A percentile compares a stretch with the other conserved stretches of the same genome.
Conservation (phyloP, 805 yeast genomes). For the Metschnikowia henanensis region DNA sequence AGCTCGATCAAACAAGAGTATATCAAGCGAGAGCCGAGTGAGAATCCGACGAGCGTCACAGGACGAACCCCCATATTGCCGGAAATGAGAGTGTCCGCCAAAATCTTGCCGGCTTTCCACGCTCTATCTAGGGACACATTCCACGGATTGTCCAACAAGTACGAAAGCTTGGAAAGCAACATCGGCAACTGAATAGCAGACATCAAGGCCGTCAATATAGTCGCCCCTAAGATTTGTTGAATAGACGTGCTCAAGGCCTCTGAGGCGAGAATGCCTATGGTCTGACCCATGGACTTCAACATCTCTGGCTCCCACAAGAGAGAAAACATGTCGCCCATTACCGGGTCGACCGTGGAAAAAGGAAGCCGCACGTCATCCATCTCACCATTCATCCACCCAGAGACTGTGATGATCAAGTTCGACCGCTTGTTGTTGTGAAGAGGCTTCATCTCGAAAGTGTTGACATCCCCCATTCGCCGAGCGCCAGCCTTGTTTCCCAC, state of each 20-base stretch:
- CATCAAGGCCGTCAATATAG: conserved; percentile 86
- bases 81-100: conserved; percentile 87
- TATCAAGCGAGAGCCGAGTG: conserved; percentile 89
- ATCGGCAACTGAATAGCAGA: conserved; percentile 91
- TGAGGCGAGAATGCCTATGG: conserved; percentile 88
- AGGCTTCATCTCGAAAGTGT: conserved; percentile 92
- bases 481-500: conserved; percentile 87
- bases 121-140: conserved; percentile 95
- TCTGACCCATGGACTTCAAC: conserved; percentile 94
- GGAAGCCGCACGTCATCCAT: conserved; percentile 96
- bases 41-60: conserved; percentile 87
- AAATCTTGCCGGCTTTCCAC: conserved; percentile 89
- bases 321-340: conserved; percentile 94
- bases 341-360: conserved; percentile 94
- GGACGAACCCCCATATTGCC: conserved; percentile 93
- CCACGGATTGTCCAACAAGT: conserved; percentile 96
- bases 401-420: conserved; percentile 81
- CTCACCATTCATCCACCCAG: conserved; percentile 97
- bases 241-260: conserved; percentile 91
- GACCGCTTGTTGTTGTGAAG: conserved; percentile 88
- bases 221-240: conserved; percentile 93
- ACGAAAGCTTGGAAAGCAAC: conserved; percentile 85
- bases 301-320: conserved; percentile 98
- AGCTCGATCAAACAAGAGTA: conserved; percentile 87
- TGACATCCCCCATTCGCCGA: conserved; percentile 84